Base-by-base conservation (phyloP, 306 rosid genomes). In the Oxytropis ochrocephala region DNA sequence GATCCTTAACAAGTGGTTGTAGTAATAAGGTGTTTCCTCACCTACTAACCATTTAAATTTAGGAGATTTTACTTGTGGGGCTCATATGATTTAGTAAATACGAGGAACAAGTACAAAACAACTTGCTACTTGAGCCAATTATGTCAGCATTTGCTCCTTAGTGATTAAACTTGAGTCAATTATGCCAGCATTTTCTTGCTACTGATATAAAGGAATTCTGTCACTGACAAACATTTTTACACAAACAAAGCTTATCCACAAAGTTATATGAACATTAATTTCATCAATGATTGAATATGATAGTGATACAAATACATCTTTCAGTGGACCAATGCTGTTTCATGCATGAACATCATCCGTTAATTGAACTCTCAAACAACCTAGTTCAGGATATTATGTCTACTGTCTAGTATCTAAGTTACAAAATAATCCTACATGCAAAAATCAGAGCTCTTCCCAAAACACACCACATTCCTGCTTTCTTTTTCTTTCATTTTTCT, bases 281-380 rank as follows among this genome's bases (percentile, higher is more conserved):
- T 75, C 55, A 65, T 70, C 68, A 70, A 24, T 57, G 54, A 74
- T 60, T 58, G 74, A 67, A 75, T 58, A 64, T 59, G 77, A 19
- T 72, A 75, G 68, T 78, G 78, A 47, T 75, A 75, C 77, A 75
- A 47, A 39, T 75, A 55, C 70, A 71, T 46, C 56, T 48, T 43
- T 70, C 43, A 65, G 54, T 14, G 67, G 64, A 59, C 65, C 72
- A 51, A 50, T 18, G 32, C 38, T 10, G 69, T 35, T 69, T 43
- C 43, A 38, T 38, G 43, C 75, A 57, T 58, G 74, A 46, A 60
- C 75, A 70, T 69, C 11, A 5, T 74, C 32, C 54, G 33, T 47
- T 58, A 81, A 74, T 29, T 49, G 56, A 80, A 71, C 38, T 27
- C 75, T 49, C 29, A 13, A 52, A 48, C 29, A 74, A 27, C 49